Base-by-base conservation (phyloP, 371 early-diverging fungal species). In the Lichtheimia ramosa region DNA sequence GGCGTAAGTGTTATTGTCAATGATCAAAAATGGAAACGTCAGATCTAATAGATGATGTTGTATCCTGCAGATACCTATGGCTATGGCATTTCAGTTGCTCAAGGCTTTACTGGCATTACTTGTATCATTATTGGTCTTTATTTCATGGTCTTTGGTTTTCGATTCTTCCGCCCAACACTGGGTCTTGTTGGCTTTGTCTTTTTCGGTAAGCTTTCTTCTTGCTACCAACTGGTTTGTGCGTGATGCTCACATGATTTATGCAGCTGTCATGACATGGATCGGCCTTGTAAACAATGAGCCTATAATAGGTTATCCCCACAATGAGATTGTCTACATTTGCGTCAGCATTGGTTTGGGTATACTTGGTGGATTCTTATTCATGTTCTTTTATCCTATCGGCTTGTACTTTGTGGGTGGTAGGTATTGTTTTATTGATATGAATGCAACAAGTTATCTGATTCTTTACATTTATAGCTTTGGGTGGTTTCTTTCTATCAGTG, bases 231-330 rank as follows among this genome's bases (percentile, higher is more conserved):
- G 2, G 6, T 27, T 0, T 27, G 7, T 1, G 27, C 3, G 4
- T 12, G 52, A 1, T n/a, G 13, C 15, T 39, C n/a, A 16, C 40
- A 6, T 40, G 6, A 48, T 50, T 56, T 39, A 14, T 40, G 13
- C 59, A 81, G 82, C 73, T 14, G 64, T 69, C 13, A 79, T 79
- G 71, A 74, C 78, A 12, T 82, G 73, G 74, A 72, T 79, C 16
- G 80, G 80, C 3, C 58, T 82, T 39, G 68, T 69, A 16, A 82
- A 82, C 62, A 77, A 73, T 21, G 80, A 82, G 53, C 82, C 82
- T 16, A 56, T 61, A 15, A 58, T 53, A 28, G 78, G 78, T 12
- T 77, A 70, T 46, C 74, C 78, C 1, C 56, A 74, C n/a, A 63
- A 63, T 13, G 71, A 71, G 52, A 58, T 74, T 14, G 69, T 74